Conservation (phyloP, 164 flowering plant genomes). For the Hamamelis virginiana region DNA sequence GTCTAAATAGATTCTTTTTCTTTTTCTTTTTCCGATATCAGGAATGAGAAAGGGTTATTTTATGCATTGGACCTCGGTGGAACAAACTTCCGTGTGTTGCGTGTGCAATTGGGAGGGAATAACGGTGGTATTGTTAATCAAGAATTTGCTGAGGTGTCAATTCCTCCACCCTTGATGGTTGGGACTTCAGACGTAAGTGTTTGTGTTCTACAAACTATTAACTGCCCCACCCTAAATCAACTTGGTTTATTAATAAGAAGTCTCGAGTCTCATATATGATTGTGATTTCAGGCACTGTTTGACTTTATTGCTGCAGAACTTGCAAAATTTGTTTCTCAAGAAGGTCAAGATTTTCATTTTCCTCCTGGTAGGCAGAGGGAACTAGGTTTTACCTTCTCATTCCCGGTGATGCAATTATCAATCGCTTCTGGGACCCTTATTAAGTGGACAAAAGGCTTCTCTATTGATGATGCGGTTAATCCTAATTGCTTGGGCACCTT, state of each 20-base stretch:
- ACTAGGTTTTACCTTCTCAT: conserved; percentile 96
- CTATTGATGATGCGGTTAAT: conserved; percentile 75
- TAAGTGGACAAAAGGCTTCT: conserved; percentile 94
- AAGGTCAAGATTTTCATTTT: conserved; percentile 57
- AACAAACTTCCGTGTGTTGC: conserved; percentile 92
- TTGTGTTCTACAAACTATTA: too few species aligned
- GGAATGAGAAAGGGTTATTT: conserved; percentile 84
- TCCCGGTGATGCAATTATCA: conserved; percentile 81
- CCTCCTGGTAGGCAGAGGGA: conserved; percentile 81
- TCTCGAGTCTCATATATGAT: not conserved
- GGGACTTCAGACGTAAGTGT: conserved; percentile 70
- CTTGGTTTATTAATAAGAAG: too few species aligned
- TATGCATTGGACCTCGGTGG: conserved; percentile 99
- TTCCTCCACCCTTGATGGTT: conserved; percentile 88
- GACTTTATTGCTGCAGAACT: conserved; percentile 78
- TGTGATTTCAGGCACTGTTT: conserved; percentile 70
- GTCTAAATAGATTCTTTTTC: too few species aligned
- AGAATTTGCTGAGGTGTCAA: conserved; percentile 86
- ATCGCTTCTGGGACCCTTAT: conserved; percentile 78
- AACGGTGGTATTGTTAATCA: conserved; percentile 55
- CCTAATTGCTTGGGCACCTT: too few species aligned
- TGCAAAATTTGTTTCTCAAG: conserved; percentile 78
- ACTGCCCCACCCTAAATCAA: too few species aligned
- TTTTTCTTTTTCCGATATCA: conserved; percentile 25
- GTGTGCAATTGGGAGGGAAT: conserved; percentile 81